Percentiles rank a stretch among this genome's conserved stretches.
Evolutionary conservation across 345 rosid genomes (phyloP).

Genomic region (Streptanthus diversifolius): DNA sequence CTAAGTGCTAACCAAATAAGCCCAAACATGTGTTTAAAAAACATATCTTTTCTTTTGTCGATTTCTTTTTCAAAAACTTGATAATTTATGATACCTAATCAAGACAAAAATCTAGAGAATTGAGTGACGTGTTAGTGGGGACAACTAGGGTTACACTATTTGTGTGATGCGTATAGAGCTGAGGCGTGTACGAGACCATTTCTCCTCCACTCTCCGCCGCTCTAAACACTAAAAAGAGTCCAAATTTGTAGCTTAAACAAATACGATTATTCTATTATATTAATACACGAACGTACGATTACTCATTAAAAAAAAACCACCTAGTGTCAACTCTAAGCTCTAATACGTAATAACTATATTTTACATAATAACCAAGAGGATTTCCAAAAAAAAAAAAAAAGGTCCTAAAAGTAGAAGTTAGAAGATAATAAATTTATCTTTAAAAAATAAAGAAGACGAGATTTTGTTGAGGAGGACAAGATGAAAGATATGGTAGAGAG

Average conservation of each 20-base stretch:
- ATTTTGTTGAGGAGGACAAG: constrained; percentile 30
- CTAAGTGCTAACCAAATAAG: constrained; percentile 16
- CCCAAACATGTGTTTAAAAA: constrained; percentile 17
- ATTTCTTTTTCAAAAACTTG: background rate
- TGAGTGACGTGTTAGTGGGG: constrained; percentile 32
- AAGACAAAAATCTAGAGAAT: constrained; percentile 12
- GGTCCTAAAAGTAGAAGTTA: background rate
- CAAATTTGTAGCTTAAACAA: background rate
- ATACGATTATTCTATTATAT: background rate
- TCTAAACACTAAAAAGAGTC: constrained; percentile 8
- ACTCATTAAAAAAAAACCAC: constrained; percentile 1
- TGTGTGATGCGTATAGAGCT: constrained; percentile 13
- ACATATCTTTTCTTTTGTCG: constrained; percentile 7
- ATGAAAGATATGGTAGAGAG: constrained; percentile 14
- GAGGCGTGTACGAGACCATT: constrained; percentile 34
- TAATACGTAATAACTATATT: background rate
- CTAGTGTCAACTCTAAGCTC: constrained; percentile 14
- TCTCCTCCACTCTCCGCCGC: constrained; percentile 32
- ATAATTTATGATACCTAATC: constrained; percentile 21
- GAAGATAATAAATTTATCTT: background rate
- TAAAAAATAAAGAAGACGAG: background rate
- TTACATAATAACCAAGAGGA: background rate
- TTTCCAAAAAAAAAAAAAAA: background rate
- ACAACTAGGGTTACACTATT: constrained; percentile 34
- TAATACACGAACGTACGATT: constrained; percentile 17